Percentiles rank a stretch among this genome's conserved stretches.
Evolutionary conservation across 2,329 filamentous ascomycete species (phyloP).

Genomic region (Coniochaeta hoffmannii): DNA sequence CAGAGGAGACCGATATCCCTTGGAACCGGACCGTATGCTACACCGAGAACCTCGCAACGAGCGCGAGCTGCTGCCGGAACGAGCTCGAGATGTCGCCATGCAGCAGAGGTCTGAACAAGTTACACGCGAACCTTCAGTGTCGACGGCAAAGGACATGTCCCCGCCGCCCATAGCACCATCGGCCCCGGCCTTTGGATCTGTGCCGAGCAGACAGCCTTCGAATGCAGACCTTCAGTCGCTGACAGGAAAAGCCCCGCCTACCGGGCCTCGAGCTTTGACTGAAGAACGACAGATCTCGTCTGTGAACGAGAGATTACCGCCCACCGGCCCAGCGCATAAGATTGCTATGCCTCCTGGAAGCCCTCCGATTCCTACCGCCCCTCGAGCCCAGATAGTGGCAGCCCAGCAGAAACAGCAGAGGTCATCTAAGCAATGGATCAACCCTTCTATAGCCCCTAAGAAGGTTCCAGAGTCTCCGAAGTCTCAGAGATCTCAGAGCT

Average conservation of each 20-base stretch:
- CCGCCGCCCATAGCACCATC: slow-evolving; percentile 51
- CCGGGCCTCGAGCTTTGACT: slow-evolving; percentile 42
- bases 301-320: slow-evolving; percentile 33
- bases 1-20: slow-evolving; percentile 25
- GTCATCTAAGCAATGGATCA: slow-evolving; percentile 55
- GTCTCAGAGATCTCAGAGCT: slow-evolving; percentile 40
- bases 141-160: slow-evolving; percentile 43
- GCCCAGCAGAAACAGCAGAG: slow-evolving; percentile 36
- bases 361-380: slow-evolving; percentile 44
- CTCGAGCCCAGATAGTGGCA: slow-evolving; percentile 33
- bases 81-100: not conserved
- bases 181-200: slow-evolving; percentile 49
- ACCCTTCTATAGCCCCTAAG: slow-evolving; percentile 37
- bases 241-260: slow-evolving; percentile 43
- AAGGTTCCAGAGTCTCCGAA: slow-evolving; percentile 49
- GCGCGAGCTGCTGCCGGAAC: not conserved
- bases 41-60: slow-evolving; percentile 9
- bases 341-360: slow-evolving; percentile 33
- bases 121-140: slow-evolving; percentile 35
- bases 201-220: slow-evolving; percentile 37
- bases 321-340: slow-evolving; percentile 34
- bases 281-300: slow-evolving; percentile 34
- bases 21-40: slow-evolving; percentile 2
- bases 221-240: slow-evolving; percentile 25
- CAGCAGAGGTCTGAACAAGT: slow-evolving; percentile 23